phyloP scores from a whole-genome alignment of 805 yeast species.

The Cyberlindnera bimundalis region DNA sequence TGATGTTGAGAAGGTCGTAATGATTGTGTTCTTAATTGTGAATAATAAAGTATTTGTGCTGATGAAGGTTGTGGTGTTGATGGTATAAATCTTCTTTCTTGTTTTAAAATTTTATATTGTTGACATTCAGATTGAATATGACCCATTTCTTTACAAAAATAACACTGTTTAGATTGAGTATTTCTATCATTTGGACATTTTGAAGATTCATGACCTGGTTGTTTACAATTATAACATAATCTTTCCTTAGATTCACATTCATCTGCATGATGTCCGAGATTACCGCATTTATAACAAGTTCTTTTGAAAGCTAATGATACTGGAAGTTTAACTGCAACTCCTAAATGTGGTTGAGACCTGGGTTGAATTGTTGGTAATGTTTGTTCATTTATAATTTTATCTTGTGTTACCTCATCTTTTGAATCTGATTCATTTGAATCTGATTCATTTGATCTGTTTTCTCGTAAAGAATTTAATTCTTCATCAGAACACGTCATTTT shows the following conservation, averaged over 20 bases:
- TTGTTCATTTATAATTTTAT: too few relatives aligned
- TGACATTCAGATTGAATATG: slow-evolving; percentile 32
- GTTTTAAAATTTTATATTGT: slow-evolving; percentile 1
- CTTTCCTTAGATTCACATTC: slow-evolving; percentile 25
- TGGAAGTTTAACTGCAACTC: slow-evolving; percentile 9
- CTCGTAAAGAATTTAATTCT: too few relatives aligned
- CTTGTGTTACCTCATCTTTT: too few relatives aligned
- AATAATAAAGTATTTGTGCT: slow-evolving; percentile 9
- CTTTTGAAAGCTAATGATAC: slow-evolving; percentile 27
- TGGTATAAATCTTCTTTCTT: slow-evolving; percentile 2
- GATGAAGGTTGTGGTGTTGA: slow-evolving; percentile 2
- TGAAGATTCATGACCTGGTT: slow-evolving; percentile 30
- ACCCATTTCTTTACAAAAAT: slow-evolving; percentile 28
- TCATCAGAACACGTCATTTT: too few relatives aligned
- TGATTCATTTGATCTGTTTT: too few relatives aligned
- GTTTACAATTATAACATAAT: slow-evolving; percentile 31
- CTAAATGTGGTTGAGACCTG: slow-evolving; percentile 4
- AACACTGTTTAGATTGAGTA: slow-evolving; percentile 28
- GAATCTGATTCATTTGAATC: too few relatives aligned
- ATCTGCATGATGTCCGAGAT: slow-evolving; percentile 31
- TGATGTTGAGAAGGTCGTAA: slow-evolving; percentile 1
- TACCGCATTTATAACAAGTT: slow-evolving; percentile 31
- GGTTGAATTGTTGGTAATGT: too few relatives aligned
- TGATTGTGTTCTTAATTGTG: slow-evolving; percentile 4
- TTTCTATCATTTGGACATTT: slow-evolving; percentile 25